Conservation (phyloP, 257 asterid genomes). For the Thymus quinquecostatus region DNA sequence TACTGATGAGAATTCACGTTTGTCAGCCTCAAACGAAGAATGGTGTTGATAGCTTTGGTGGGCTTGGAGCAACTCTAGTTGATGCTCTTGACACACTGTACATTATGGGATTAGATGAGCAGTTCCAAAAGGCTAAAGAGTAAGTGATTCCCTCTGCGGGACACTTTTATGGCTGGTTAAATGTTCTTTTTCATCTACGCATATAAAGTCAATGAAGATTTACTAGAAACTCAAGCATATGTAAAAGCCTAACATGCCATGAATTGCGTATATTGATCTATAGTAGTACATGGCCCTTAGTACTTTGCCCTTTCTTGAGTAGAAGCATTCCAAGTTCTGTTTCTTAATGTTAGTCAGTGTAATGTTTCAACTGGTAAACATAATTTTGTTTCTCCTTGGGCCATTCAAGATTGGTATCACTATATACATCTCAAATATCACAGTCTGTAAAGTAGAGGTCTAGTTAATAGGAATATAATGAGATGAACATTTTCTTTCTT, state of each 20-base stretch:
- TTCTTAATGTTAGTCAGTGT: constrained; percentile 4
- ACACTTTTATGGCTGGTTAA: constrained; percentile 4
- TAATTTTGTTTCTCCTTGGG: constrained; percentile 4
- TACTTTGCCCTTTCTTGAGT: not conserved
- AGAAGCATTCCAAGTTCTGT: constrained; percentile 1
- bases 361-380: constrained; percentile 20
- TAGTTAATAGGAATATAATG: constrained; percentile 20
- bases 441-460: constrained; percentile 3
- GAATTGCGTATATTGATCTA: constrained; percentile 16
- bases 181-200: constrained; percentile 2
- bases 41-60: constrained; percentile 98
- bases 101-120: constrained; percentile 96
- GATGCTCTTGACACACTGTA: constrained; percentile 96
- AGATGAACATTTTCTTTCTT: constrained; percentile 10
- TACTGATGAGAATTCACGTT: constrained; percentile 34
- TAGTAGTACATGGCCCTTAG: not conserved
- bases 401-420: constrained; percentile 6
- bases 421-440: constrained; percentile 21
- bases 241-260: constrained; percentile 9
- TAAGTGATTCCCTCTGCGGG: constrained; percentile 48
- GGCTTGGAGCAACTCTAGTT: constrained; percentile 97
- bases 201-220: constrained; percentile 5
- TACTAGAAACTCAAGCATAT: constrained; percentile 9
- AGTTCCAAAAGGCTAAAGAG: constrained; percentile 95
- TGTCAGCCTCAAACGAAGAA: constrained; percentile 86